These are phyloP conservation scores for Dichomitus squalens DNA, from an alignment of 1,284 basidiomycete species.

Conservation along the genomic window DNA sequence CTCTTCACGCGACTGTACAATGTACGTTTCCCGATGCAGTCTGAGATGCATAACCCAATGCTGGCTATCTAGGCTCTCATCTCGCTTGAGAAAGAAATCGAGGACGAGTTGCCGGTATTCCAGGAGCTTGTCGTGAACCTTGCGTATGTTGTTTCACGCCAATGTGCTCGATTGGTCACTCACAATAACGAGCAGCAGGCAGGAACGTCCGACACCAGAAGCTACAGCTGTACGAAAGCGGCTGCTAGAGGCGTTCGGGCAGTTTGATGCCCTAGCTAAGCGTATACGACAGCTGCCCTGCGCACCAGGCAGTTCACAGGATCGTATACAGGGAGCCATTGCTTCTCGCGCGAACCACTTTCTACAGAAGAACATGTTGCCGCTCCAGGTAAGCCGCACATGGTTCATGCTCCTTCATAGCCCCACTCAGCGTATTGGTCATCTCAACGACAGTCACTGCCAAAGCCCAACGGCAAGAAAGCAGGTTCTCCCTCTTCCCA, in stretches of 20 bases:
- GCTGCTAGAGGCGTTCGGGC: slow-evolving; percentile 80
- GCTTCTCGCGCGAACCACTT: slow-evolving; percentile 79
- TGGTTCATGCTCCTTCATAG: background rate
- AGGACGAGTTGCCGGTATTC: slow-evolving; percentile 67
- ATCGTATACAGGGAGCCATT: slow-evolving; percentile 83
- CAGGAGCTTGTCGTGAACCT: slow-evolving; percentile 65
- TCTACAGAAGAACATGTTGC: slow-evolving; percentile 88
- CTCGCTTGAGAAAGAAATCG: slow-evolving; percentile 77
- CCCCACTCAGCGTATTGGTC: background rate
- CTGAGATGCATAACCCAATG: background rate
- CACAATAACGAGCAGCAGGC: slow-evolving; percentile 45
- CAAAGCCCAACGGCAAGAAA: slow-evolving; percentile 46
- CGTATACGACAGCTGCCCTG: slow-evolving; percentile 74
- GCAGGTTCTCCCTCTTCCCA: slow-evolving; percentile 26
- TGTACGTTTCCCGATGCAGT: slow-evolving; percentile 38
- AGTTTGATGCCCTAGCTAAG: slow-evolving; percentile 89
- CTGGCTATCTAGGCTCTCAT: slow-evolving; percentile 58
- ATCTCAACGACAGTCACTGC: slow-evolving; percentile 52
- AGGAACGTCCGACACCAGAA: slow-evolving; percentile 66
- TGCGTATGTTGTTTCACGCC: slow-evolving; percentile 41
- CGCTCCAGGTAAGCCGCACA: slow-evolving; percentile 63
- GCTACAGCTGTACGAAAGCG: slow-evolving; percentile 76
- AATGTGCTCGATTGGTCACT: background rate
- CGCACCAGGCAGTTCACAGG: slow-evolving; percentile 72
- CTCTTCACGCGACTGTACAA: slow-evolving; percentile 73